Conservation (phyloP, 2,329 filamentous ascomycete genomes). For the Epichloe baconii region DNA sequence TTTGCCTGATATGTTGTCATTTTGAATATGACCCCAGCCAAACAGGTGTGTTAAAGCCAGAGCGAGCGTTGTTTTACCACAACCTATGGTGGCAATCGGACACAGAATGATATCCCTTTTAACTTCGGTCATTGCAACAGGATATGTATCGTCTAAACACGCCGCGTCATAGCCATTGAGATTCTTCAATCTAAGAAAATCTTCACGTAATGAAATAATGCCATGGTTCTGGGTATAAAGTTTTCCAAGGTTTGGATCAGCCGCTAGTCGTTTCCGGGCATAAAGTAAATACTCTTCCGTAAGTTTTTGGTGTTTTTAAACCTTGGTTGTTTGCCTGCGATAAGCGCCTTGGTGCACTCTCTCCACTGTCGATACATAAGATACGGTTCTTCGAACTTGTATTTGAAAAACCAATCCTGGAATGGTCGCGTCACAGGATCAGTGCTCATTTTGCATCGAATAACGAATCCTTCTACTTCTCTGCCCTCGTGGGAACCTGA, state of each 20-base stretch:
- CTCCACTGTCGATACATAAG: constrained; percentile 98
- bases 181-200: constrained; percentile 73
- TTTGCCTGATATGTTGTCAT: constrained; percentile 83
- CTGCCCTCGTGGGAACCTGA: constrained; percentile 82
- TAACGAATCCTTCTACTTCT: constrained; percentile 93
- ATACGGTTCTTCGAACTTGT: constrained; percentile 98
- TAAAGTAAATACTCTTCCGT: constrained; percentile 85
- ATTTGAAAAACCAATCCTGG: constrained; percentile 99
- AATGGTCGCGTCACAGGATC: constrained; percentile 41
- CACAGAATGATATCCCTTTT: constrained; percentile 65
- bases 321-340: constrained; percentile 58
- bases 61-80: constrained; percentile 90
- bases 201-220: constrained; percentile 81
- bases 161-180: constrained; percentile 84
- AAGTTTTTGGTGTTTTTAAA: constrained; percentile 80
- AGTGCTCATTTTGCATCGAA: constrained; percentile 65
- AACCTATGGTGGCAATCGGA: constrained; percentile 86
- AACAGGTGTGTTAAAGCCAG: constrained; percentile 73
- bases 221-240: constrained; percentile 81
- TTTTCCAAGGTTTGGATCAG: constrained; percentile 53
- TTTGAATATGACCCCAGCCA: constrained; percentile 85
- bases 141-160: constrained; percentile 47
- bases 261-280: constrained; percentile 58
- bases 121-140: constrained; percentile 37
- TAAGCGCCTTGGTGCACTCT: constrained; percentile 86